Base-by-base conservation (phyloP, 805 yeast species). In the Starmerella potacharoeniae region DNA sequence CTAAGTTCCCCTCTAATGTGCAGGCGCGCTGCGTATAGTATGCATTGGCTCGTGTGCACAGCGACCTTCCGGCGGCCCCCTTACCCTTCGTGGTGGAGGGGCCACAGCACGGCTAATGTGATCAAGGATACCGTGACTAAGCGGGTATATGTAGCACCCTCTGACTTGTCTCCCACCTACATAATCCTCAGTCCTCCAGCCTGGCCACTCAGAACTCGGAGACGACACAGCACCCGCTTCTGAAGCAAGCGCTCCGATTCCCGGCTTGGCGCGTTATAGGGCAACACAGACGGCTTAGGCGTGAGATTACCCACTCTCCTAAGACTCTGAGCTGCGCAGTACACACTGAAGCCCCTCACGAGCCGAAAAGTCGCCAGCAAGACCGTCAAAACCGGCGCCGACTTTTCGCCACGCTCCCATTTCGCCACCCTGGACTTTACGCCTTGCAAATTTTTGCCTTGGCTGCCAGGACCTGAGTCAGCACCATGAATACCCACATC, bases 191-290 rank as follows among this genome's bases (percentile, higher is more conserved):
- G 30, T 40, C 11, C 11, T 17, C 39, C 39, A 8, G 8, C 6
- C n/a, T 11, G 40, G 39, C 49, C 40, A 33, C 49, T 46, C 49
- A 46, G 49, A 46, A 44, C 48, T 46, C 49, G 49, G 14, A 46
- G 48, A 34, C 39, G 49, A 33, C 49, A 34, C 49, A 46, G 40
- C 39, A 13, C 49, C 39, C 49, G 49, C 49, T 30, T 17, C 22
- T 22, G 31, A 34, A 33, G 49, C 30, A 16, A 33, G 49, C 40
- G 49, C 40, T 14, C 40, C 9, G 40, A 34, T 13, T 46, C 30
- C n/a, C 35, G 31, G 11, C 40, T 17, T 3, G 40, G 40, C 9
- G 30, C 49, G 29, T n/a, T 6, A 46, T 10, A 34, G 34, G 40
- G 49, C 6, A 16, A 34, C 34, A 34, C 6, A 16, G 17, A n/a